phyloP scores from a whole-genome alignment of 345 rosid species.

The Theobroma cacao region DNA sequence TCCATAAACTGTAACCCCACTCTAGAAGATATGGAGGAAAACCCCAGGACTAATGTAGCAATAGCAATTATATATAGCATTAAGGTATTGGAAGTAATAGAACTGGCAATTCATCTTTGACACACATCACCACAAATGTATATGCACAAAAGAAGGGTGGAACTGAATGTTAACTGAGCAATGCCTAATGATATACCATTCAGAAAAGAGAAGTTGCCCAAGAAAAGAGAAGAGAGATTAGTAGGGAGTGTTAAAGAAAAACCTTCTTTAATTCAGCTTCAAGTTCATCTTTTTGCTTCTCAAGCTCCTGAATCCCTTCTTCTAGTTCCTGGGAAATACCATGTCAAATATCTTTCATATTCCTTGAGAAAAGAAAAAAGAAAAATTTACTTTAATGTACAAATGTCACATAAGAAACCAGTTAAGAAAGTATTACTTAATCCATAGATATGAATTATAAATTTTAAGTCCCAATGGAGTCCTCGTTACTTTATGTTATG shows the following conservation, averaged over 20 bases:
- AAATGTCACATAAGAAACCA: background rate
- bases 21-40: conserved; percentile 3
- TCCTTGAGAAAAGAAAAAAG: conserved; percentile 1
- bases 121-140: background rate
- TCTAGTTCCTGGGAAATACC: conserved; percentile 56
- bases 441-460: background rate
- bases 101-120: background rate
- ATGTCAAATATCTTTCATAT: conserved; percentile 13
- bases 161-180: background rate
- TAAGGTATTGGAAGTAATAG: background rate
- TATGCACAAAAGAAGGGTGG: background rate
- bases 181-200: background rate
- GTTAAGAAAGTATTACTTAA: background rate
- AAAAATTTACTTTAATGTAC: background rate
- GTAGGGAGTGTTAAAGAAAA: background rate
- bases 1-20: conserved; percentile 8
- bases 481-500: background rate
- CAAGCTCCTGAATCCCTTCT: conserved; percentile 58
- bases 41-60: background rate
- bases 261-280: conserved; percentile 74
- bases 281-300: conserved; percentile 67
- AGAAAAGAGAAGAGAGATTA: background rate
- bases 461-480: background rate
- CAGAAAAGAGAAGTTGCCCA: background rate
- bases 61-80: too few species aligned